Evolutionary conservation across 495 filamentous ascomycete genomes (phyloP), one percentile per base, ranked within the genome.

Genomic region (Aspergillus sclerotiicarbonarius): DNA sequence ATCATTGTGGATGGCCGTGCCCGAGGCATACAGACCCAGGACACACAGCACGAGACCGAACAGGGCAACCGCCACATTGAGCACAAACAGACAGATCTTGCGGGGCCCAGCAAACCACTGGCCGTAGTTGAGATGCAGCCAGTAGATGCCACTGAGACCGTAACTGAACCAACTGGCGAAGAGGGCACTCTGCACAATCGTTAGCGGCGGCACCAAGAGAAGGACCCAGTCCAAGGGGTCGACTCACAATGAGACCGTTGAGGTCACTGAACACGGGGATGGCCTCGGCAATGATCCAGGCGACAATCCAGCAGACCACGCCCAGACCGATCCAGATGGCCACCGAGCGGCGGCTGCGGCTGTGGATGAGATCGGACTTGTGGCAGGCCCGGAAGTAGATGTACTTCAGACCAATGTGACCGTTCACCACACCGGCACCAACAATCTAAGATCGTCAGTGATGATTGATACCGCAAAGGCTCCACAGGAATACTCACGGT

Each of bases 191-290:
- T 54, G 30, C 39, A 41, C 7, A 45, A 31, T 0, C 19, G 16
- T 55, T 45, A 56, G 52, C 18, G 3, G 9, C 21, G 12, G 9
- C 12, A 6, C 4, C 4, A 12, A 13, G 6, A 6, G 45, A 47
- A 12, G 8, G 4, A 2, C 9, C 9, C 6, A 10, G 8, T 2
- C 33, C 8, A 47, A 21, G 13, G 10, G 19, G 13, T 16, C 45
- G 3, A 65, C 73, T 49, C 62, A 75, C 71, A 54, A 81, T 77
- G 53, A 83, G 58, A 55, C 78, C 78, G 47, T 90, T 67, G 56
- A 91, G 62, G 50, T 86, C 80, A 58, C 81, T 84, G 72, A 91
- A 91, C 60, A 87, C 83, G 0, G 89, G 89, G 25, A 91, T 87
- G 3, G 84, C 82, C 63, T 87, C 83, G 4, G 87, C 87, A 60